Base-by-base conservation (phyloP, 2,329 filamentous ascomycete genomes). In the Drechslerella coelobrocha region DNA sequence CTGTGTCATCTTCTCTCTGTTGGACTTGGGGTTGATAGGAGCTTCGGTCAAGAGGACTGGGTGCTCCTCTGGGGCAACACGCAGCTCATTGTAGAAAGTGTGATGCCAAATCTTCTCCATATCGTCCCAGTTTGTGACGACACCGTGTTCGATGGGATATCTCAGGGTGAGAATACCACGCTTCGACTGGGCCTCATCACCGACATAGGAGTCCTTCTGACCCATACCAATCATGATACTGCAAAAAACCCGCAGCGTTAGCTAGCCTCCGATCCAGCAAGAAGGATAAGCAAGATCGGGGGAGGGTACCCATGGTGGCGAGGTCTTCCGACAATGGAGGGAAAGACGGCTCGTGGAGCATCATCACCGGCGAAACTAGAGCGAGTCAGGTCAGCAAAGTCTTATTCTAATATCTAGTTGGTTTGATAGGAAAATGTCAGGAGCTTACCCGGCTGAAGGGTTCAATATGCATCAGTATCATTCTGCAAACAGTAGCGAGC, bases 41-140 rank as follows among this genome's bases (percentile, higher is more conserved):
- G 94, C 94, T 86, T 99, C 94, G 78, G 94, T 99, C 82, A 99
- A 88, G 81, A 99, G 88, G 81, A 97, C 92, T 79, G 94, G 94
- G 88, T 99, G 94, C 89, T 99, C 94, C 88, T 99, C 94, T 78
- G 94, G 94, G 79, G 94, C 94, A 76, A 99, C 94, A 93, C 94
- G 93, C 81, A 99, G 88, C 87, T 99, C 94, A 85, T 99, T 99
- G 91, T 97, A 99, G 88, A 99, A 99, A 81, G 94, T 97, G 91
- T 99, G 94, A 84, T 99, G 94, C 94, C 94, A 99, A 79, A 99
- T 97, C 89, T 97, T 97, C 87, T 97, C 94, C 94, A 97, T 97
- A 83, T 97, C 94, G 83, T 99, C 94, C 94, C 94, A 99, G 91
- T 97, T 97, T 85, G 94, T 99, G 81, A 99, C 94, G 79, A 99